Percentiles rank a stretch among this genome's conserved stretches.
These are phyloP conservation scores for Strobilomyces confusus DNA, from an alignment of 768 basidiomycete genomes.

Conservation along the genomic window DNA sequence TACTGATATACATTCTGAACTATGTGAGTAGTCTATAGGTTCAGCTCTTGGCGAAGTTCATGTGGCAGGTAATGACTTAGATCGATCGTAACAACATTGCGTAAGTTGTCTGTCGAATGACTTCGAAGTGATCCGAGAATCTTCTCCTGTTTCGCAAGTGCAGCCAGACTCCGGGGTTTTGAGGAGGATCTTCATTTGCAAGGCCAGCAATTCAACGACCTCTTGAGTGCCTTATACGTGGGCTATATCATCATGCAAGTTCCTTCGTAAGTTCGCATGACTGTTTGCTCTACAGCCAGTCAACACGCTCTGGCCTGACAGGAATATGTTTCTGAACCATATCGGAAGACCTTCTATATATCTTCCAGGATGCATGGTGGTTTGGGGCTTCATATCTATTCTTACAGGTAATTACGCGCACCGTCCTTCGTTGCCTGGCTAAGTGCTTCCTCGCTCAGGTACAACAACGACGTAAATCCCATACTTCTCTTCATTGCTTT, in stretches of 20 bases:
- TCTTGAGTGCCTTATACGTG: constrained; percentile 64
- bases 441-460: constrained; percentile 24
- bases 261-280: constrained; percentile 50
- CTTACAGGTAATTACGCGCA: constrained; percentile 41
- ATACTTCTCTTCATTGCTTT: neutral
- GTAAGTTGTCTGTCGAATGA: constrained; percentile 34
- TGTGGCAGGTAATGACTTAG: constrained; percentile 24
- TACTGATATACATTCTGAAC: constrained; percentile 35
- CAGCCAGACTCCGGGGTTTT: constrained; percentile 69
- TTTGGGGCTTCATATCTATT: constrained; percentile 64
- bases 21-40: constrained; percentile 23
- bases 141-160: constrained; percentile 36
- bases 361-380: constrained; percentile 59
- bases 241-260: constrained; percentile 80
- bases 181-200: constrained; percentile 61
- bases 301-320: constrained; percentile 23
- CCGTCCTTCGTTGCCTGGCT: neutral
- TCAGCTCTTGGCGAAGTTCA: neutral
- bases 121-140: neutral
- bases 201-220: constrained; percentile 60
- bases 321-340: constrained; percentile 67
- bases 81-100: constrained; percentile 71
- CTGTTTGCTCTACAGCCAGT: neutral
- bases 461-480: constrained; percentile 36
- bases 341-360: constrained; percentile 68